Evolutionary conservation across 2,329 filamentous ascomycete genomes (phyloP).

Genomic region (Calonectria hawksworthii): DNA sequence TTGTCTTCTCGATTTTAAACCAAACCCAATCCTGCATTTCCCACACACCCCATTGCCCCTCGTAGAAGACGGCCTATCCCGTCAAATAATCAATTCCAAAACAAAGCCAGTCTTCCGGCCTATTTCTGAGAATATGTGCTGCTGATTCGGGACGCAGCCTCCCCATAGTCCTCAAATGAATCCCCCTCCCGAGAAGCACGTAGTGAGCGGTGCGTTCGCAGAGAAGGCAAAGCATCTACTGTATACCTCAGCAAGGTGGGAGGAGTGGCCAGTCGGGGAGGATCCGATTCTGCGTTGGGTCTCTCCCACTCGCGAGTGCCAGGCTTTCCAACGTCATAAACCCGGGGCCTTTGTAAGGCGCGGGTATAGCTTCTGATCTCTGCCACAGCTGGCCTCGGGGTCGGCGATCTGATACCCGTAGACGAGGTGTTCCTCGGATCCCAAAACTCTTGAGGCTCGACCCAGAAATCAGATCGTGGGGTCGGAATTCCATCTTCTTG

Average conservation of each 20-base stretch:
- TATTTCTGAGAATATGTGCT: background rate
- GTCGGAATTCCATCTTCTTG: constrained; percentile 18
- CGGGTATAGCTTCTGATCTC: constrained; percentile 42
- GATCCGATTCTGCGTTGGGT: background rate
- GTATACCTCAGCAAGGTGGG: constrained; percentile 13
- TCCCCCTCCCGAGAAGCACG: background rate
- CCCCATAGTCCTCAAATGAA: background rate
- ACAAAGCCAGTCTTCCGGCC: background rate
- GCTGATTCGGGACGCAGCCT: background rate
- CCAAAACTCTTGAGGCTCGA: constrained; percentile 26
- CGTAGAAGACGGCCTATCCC: no score
- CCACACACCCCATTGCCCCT: no score
- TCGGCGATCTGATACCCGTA: constrained; percentile 35
- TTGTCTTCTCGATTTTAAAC: background rate
- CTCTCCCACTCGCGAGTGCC: constrained; percentile 22
- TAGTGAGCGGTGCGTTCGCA: background rate
- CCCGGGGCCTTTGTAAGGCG: constrained; percentile 39
- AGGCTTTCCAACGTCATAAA: constrained; percentile 38
- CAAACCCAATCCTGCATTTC: background rate
- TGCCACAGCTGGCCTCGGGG: constrained; percentile 43
- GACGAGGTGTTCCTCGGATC: constrained; percentile 38
- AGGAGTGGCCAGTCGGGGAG: constrained; percentile 1
- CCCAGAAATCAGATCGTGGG: constrained; percentile 31
- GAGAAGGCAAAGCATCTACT: background rate
- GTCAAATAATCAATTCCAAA: background rate